Evolutionary conservation across 345 rosid species (phyloP).

Genomic region (Populus euphratica): DNA sequence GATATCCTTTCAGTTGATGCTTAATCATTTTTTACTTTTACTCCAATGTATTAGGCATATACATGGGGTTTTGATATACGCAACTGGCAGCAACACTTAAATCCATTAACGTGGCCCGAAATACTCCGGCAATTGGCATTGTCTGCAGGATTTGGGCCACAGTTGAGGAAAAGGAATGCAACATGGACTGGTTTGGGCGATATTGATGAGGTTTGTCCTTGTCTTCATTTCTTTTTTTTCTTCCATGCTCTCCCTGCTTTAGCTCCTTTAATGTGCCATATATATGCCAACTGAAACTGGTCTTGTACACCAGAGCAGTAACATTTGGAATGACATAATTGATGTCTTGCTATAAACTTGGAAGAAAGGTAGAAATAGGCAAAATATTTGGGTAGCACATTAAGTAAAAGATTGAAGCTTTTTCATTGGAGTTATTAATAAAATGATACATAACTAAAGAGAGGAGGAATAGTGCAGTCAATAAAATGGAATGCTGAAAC

Average conservation of each 20-base stretch:
- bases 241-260: background rate
- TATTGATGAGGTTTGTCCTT: conserved; percentile 58
- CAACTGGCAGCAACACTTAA: conserved; percentile 88
- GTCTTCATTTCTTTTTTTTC: background rate
- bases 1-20: conserved; percentile 17
- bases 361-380: background rate
- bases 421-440: background rate
- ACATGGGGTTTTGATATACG: conserved; percentile 96
- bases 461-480: background rate
- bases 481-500: background rate
- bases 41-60: conserved; percentile 62
- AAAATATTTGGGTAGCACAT: background rate
- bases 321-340: background rate
- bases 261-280: background rate
- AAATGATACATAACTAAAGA: background rate
- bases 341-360: background rate
- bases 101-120: conserved; percentile 94
- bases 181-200: conserved; percentile 44
- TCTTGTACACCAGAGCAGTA: background rate
- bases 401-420: background rate
- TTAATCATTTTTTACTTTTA: conserved; percentile 5
- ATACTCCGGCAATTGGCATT: conserved; percentile 85
- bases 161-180: conserved; percentile 53
- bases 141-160: conserved; percentile 90
- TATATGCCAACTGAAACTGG: background rate